These are phyloP conservation scores for Leucocoprinus leucothites DNA, from an alignment of 768 basidiomycete genomes.

Conservation along the genomic window DNA sequence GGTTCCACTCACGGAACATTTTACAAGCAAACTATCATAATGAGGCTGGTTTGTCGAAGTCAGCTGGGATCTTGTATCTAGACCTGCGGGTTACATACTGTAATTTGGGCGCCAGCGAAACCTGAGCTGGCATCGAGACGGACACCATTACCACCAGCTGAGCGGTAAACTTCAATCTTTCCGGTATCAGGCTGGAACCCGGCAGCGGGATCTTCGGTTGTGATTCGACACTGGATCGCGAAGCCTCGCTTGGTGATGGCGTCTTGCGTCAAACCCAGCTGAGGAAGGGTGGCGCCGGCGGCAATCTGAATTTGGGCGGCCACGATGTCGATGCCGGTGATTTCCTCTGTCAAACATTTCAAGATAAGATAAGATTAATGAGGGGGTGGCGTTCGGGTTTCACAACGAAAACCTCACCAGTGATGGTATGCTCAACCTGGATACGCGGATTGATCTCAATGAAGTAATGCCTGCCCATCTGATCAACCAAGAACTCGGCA, in stretches of 20 bases:
- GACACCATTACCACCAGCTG: conserved; percentile 97
- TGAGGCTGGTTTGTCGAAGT: conserved; percentile 62
- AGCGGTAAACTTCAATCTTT: conserved; percentile 98
- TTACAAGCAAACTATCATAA: conserved; percentile 97
- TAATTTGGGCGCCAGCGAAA: conserved; percentile 98
- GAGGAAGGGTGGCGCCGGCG: conserved; percentile 93
- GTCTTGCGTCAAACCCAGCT: conserved; percentile 94
- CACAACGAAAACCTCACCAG: conserved; percentile 47
- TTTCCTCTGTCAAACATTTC: conserved; percentile 72
- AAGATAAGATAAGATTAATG: conserved; percentile 10
- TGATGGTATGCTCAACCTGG: conserved; percentile 99
- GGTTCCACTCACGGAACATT: conserved; percentile 92
- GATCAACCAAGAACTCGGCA: conserved; percentile 97
- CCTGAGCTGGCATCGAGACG: conserved; percentile 96
- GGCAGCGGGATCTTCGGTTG: conserved; percentile 92
- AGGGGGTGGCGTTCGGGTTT: not conserved
- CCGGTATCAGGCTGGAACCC: conserved; percentile 98
- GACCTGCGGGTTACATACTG: conserved; percentile 45
- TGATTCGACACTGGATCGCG: conserved; percentile 98
- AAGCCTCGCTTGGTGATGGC: conserved; percentile 94
- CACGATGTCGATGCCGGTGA: conserved; percentile 98
- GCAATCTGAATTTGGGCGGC: conserved; percentile 99
- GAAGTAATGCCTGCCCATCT: conserved; percentile 95
- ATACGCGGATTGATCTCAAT: conserved; percentile 99
- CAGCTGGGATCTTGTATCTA: not conserved